These are phyloP conservation scores for Conringia planisiliqua DNA, from an alignment of 345 rosid genomes.

Conservation along the genomic window DNA sequence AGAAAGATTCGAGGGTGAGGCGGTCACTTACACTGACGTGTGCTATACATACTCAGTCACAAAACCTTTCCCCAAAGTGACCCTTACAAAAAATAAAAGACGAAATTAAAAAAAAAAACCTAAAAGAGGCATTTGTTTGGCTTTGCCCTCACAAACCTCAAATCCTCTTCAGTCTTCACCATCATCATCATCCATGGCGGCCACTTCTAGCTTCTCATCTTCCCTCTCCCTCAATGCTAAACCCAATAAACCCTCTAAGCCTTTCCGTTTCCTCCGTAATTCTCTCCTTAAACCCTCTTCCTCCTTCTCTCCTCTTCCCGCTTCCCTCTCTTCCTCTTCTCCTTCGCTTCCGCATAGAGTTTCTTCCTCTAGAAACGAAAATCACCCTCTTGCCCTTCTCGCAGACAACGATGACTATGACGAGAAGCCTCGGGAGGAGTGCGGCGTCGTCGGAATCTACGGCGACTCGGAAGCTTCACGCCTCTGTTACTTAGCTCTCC, in stretches of 20 bases:
- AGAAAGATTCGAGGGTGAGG: conserved; percentile 15
- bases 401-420: conserved; percentile 35
- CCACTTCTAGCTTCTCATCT: conserved; percentile 37
- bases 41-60: conserved; percentile 16
- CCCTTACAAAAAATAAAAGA: not conserved
- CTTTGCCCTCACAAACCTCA: conserved; percentile 8
- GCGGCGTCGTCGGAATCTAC: conserved; percentile 84
- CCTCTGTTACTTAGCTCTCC: conserved; percentile 81
- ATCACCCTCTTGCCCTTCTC: conserved; percentile 38
- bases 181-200: conserved; percentile 41
- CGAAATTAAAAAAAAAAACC: not conserved
- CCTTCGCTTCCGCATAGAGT: conserved; percentile 22
- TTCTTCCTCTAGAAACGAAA: conserved; percentile 20
- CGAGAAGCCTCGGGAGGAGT: conserved; percentile 89
- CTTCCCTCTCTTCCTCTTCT: not conserved
- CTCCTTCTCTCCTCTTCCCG: not conserved
- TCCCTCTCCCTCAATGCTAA: conserved; percentile 32
- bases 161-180: not conserved
- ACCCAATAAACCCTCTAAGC: conserved; percentile 23
- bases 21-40: conserved; percentile 19
- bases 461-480: conserved; percentile 90
- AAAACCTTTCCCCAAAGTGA: conserved; percentile 13
- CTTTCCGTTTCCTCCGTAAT: conserved; percentile 34
- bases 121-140: conserved; percentile 4
- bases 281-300: conserved; percentile 39